phyloP scores from a whole-genome alignment of 345 rosid genomes.

The Sonneratia caseolaris region DNA sequence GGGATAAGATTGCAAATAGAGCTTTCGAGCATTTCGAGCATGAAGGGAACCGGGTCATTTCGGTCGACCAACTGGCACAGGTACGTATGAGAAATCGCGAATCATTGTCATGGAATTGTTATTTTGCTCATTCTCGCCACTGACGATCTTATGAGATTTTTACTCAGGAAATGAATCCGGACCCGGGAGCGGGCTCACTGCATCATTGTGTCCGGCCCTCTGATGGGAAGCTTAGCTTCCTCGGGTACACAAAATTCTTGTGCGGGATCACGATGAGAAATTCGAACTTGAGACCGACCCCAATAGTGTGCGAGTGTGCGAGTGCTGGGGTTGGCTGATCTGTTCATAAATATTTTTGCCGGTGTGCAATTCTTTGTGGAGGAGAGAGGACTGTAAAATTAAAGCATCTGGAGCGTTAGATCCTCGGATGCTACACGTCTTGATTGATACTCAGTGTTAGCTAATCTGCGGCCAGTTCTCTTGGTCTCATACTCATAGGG shows the following conservation, averaged over 20 bases:
- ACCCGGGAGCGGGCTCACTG: slow-evolving; percentile 42
- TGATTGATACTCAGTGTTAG: too few relatives aligned
- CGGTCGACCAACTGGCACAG: slow-evolving; percentile 65
- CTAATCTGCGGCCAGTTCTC: too few relatives aligned
- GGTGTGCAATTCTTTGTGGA: not conserved
- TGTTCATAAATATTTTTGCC: not conserved
- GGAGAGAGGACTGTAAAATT: not conserved
- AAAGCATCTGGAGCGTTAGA: not conserved
- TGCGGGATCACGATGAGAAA: slow-evolving; percentile 60
- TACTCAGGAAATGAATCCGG: slow-evolving; percentile 26
- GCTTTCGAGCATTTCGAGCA: slow-evolving; percentile 77
- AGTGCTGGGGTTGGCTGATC: not conserved
- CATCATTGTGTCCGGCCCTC: slow-evolving; percentile 70
- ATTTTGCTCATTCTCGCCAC: not conserved
- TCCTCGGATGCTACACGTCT: too few relatives aligned
- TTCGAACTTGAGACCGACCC: slow-evolving; percentile 36
- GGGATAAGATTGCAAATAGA: slow-evolving; percentile 74
- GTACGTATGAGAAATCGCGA: slow-evolving; percentile 19
- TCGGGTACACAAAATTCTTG: slow-evolving; percentile 64
- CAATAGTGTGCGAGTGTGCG: not conserved
- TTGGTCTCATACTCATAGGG: too few relatives aligned
- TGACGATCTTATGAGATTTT: not conserved
- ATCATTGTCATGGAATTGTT: not conserved
- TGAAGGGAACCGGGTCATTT: slow-evolving; percentile 75
- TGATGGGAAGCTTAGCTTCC: slow-evolving; percentile 77